Percentiles rank a stretch among this genome's conserved stretches.
Evolutionary conservation across 23 red algal genomes (phyloP).

Genomic region (Chondrus crispus): DNA sequence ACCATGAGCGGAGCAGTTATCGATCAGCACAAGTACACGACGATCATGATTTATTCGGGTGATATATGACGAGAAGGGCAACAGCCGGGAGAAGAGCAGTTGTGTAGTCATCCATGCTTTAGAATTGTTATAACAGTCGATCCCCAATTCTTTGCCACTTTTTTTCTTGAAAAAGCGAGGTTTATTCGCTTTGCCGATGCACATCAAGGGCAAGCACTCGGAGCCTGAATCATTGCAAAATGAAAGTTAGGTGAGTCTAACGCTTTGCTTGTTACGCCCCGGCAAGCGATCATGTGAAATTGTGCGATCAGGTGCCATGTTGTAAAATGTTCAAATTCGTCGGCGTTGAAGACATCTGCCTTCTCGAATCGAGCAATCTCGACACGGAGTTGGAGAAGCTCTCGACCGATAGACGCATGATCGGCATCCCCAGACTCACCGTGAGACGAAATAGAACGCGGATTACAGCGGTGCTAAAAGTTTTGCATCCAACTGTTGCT

Average conservation of each 20-base stretch:
- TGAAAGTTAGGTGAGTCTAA: neutral
- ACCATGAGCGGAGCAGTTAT: constrained; percentile 11
- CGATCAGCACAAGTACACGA: neutral
- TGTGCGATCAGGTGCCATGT: neutral
- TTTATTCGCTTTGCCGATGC: neutral
- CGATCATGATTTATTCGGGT: neutral
- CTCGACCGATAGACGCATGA: neutral
- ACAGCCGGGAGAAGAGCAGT: neutral
- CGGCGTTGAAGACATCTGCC: neutral
- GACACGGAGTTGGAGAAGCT: neutral
- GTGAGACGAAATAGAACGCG: neutral
- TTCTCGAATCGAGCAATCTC: neutral
- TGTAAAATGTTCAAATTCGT: neutral
- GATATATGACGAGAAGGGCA: neutral
- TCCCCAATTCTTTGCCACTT: neutral
- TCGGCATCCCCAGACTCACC: neutral
- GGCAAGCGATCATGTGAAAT: neutral
- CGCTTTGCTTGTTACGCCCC: neutral
- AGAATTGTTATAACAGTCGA: neutral
- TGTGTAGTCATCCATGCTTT: constrained; percentile 13
- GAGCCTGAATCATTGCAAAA: neutral
- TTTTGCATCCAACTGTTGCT: neutral
- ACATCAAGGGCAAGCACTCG: neutral
- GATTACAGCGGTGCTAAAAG: neutral
- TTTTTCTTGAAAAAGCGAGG: constrained; percentile 8